Percentiles rank a stretch among this genome's conserved stretches.
Conservation (phyloP, 768 basidiomycete genomes). For the Rossbeevera mucosa region DNA sequence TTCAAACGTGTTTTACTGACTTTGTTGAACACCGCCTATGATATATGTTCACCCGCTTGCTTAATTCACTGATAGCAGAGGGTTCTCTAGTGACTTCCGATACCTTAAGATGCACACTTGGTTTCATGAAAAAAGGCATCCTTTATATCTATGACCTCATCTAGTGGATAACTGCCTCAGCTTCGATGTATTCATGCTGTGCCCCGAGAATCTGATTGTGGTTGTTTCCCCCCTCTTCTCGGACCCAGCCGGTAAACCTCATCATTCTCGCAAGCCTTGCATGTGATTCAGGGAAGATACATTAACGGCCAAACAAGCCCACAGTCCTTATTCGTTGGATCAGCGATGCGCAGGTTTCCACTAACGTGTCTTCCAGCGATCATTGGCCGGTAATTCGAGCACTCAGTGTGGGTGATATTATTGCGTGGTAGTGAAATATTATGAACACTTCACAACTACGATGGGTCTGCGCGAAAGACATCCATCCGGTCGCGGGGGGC, state of each 20-base stretch:
- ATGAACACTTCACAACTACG: neutral
- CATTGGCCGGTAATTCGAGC: neutral
- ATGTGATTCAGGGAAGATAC: neutral
- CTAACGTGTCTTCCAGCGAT: neutral
- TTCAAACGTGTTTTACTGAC: neutral
- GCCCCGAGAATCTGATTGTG: neutral
- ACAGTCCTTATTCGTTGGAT: constrained; percentile 1
- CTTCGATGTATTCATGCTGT: neutral
- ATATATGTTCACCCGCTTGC: neutral
- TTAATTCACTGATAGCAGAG: neutral
- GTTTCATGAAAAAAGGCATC: neutral
- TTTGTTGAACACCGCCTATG: neutral
- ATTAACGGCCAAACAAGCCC: constrained; percentile 1
- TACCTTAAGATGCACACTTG: neutral
- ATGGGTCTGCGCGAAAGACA: neutral
- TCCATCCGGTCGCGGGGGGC: too few species aligned
- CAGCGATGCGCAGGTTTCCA: neutral
- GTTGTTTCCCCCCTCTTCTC: neutral
- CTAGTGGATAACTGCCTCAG: neutral
- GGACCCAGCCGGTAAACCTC: neutral
- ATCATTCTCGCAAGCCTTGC: neutral
- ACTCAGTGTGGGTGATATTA: neutral
- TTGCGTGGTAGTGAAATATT: neutral
- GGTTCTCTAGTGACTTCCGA: neutral
- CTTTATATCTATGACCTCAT: neutral